phyloP scores from a whole-genome alignment of 2,329 filamentous ascomycete genomes.

The Penicillium verrucosum region DNA sequence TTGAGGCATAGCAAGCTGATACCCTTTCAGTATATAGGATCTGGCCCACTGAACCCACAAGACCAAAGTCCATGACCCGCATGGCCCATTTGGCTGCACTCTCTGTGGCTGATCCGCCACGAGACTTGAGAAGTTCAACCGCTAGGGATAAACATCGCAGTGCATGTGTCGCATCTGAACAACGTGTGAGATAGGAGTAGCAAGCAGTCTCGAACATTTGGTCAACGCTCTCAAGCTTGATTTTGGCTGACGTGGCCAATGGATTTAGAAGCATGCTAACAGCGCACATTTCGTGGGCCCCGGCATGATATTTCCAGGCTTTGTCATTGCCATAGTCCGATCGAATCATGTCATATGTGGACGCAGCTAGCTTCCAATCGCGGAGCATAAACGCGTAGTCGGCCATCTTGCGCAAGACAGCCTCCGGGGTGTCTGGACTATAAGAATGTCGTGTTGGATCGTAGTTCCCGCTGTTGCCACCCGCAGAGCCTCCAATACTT shows the following conservation, averaged over 20 bases:
- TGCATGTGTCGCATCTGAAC: slow-evolving; percentile 73
- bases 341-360: slow-evolving; percentile 85
- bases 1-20: slow-evolving; percentile 76
- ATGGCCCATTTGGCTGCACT: slow-evolving; percentile 84
- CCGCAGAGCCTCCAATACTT: slow-evolving; percentile 49
- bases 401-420: slow-evolving; percentile 85
- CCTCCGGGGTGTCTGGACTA: slow-evolving; percentile 76
- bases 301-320: slow-evolving; percentile 93
- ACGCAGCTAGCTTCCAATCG: slow-evolving; percentile 90
- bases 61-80: slow-evolving; percentile 71
- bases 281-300: slow-evolving; percentile 91
- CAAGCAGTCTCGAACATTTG: slow-evolving; percentile 84
- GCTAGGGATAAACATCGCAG: slow-evolving; percentile 72
- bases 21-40: slow-evolving; percentile 83
- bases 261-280: slow-evolving; percentile 77
- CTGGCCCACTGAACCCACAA: slow-evolving; percentile 72
- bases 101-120: slow-evolving; percentile 76
- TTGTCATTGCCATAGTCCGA: slow-evolving; percentile 92
- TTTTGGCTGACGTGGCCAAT: slow-evolving; percentile 68
- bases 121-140: slow-evolving; percentile 76
- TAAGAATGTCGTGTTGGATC: slow-evolving; percentile 78
- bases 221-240: slow-evolving; percentile 75
- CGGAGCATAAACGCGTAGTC: slow-evolving; percentile 97
- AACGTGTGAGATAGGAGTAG: slow-evolving; percentile 89
- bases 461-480: slow-evolving; percentile 60